Base-by-base conservation (phyloP, 495 filamentous ascomycete genomes). In the Lepidopterella palustris region DNA sequence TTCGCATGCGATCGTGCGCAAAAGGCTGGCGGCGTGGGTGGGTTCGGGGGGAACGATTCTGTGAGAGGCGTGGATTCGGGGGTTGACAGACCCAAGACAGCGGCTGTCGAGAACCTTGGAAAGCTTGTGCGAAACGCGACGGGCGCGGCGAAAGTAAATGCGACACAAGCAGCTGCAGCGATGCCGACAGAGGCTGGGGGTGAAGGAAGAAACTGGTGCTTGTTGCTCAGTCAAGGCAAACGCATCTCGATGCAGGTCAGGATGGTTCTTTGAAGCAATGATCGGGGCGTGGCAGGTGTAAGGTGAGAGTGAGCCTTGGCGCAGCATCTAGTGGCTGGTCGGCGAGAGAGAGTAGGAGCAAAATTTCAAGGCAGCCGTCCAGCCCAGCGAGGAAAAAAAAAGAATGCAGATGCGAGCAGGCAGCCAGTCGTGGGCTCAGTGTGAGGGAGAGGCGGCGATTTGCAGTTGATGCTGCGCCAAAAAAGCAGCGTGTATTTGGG, bases 211-310 rank as follows among this genome's bases (percentile, higher is more conserved):
- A 18, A 42, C 35, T 42, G 35, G 9, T 18, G 13, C 26, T 35
- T 57, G 62, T 61, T 53, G 62, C 57, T 60, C 61, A 42, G 35
- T 20, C 45, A 45, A 61, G 29, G 50, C 39, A 50, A 40, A 59
- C 23, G 49, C 59, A 62, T 66, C 55, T 56, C 61, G 63, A n/a
- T n/a, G n/a, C n/a, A n/a, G 63, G 58, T 60, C 50, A 15, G 47
- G 35, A 15, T 11, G 63, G 55, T 48, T 31, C 63, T 66, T 32
- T 27, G 26, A 49, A 59, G 63, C 55, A 62, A 60, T 55, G 59
- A 62, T 55, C 50, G 59, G 49, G 23, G 58, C 31, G 61, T 26
- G 54, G 48, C 10, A 42, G 35, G 35, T 13, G 35, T 10, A 18
- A 42, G 35, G 58, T 64, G 61, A 27, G 35, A n/a, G 28, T 9